A percentile compares a stretch with the other conserved stretches of the same genome.
phyloP scores from a whole-genome alignment of 805 yeast genomes.

The Candida coquimbonensis region DNA sequence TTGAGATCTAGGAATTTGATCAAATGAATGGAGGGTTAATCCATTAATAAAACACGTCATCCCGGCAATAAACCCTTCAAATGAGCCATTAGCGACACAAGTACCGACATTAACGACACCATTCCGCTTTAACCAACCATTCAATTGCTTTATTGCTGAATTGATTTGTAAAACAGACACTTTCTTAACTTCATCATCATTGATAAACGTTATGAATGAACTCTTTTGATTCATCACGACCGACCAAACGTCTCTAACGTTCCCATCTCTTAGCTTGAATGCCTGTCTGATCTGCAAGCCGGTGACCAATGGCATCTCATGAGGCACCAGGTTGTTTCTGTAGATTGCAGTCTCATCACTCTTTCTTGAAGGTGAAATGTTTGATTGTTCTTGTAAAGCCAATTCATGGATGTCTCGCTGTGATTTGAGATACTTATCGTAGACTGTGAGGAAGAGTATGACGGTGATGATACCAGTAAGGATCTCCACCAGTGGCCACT shows the following conservation, averaged over 20 bases:
- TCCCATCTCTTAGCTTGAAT: constrained; percentile 68
- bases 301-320: constrained; percentile 58
- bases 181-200: constrained; percentile 15
- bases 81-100: constrained; percentile 22
- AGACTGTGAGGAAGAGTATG: constrained; percentile 40
- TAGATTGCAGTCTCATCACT: constrained; percentile 68
- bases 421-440: constrained; percentile 20
- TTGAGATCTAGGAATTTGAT: constrained; percentile 24
- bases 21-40: constrained; percentile 34
- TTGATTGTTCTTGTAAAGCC: constrained; percentile 58
- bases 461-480: constrained; percentile 1
- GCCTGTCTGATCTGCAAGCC: constrained; percentile 62
- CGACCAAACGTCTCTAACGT: constrained; percentile 67
- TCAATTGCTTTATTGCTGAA: constrained; percentile 22
- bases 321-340: constrained; percentile 68
- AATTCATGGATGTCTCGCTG: constrained; percentile 50
- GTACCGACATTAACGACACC: constrained; percentile 23
- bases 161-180: constrained; percentile 22
- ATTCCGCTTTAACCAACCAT: constrained; percentile 15
- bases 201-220: constrained; percentile 20
- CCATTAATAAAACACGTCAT: constrained; percentile 40
- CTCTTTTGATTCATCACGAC: constrained; percentile 31
- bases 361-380: constrained; percentile 55
- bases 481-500: not conserved
- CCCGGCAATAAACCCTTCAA: constrained; percentile 31